Evolutionary conservation across 2,329 filamentous ascomycete species (phyloP).

Genomic region (Alternaria rosae): DNA sequence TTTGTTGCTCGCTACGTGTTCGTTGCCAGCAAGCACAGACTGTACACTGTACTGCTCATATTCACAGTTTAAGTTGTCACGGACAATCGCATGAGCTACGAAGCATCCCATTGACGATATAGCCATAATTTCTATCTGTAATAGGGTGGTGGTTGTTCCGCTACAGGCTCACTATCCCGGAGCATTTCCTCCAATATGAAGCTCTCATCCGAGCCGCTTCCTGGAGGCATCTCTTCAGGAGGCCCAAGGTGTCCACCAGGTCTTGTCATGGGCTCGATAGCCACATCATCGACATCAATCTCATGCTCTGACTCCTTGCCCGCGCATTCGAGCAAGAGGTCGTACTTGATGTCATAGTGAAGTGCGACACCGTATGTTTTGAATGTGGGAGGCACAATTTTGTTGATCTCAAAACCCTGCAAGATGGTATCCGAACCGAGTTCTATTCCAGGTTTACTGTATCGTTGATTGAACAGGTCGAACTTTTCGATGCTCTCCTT

Average conservation of each 20-base stretch:
- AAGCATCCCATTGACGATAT: background rate
- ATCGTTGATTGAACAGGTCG: slow-evolving; percentile 29
- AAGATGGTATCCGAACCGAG: slow-evolving; percentile 13
- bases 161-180: background rate
- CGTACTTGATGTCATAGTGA: slow-evolving; percentile 25
- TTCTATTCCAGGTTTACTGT: slow-evolving; percentile 25
- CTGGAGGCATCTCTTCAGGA: slow-evolving; percentile 16
- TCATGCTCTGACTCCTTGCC: slow-evolving; percentile 30
- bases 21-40: background rate
- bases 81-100: background rate
- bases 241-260: slow-evolving; percentile 26
- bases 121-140: background rate
- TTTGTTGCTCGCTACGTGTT: background rate
- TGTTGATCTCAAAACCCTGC: slow-evolving; percentile 23
- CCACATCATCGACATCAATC: slow-evolving; percentile 18
- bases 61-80: no score
- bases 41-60: background rate
- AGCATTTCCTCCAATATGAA: slow-evolving; percentile 1
- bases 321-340: slow-evolving; percentile 27
- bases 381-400: slow-evolving; percentile 26
- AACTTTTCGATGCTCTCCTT: slow-evolving; percentile 20
- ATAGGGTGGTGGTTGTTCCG: slow-evolving; percentile 11
- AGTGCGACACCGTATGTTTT: slow-evolving; percentile 26
- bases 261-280: slow-evolving; percentile 26
- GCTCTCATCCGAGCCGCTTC: slow-evolving; percentile 11